Percentiles rank a stretch among this genome's conserved stretches.
Evolutionary conservation across 2,329 filamentous ascomycete species (phyloP).

Genomic region (Aspergillus luchuensis): DNA sequence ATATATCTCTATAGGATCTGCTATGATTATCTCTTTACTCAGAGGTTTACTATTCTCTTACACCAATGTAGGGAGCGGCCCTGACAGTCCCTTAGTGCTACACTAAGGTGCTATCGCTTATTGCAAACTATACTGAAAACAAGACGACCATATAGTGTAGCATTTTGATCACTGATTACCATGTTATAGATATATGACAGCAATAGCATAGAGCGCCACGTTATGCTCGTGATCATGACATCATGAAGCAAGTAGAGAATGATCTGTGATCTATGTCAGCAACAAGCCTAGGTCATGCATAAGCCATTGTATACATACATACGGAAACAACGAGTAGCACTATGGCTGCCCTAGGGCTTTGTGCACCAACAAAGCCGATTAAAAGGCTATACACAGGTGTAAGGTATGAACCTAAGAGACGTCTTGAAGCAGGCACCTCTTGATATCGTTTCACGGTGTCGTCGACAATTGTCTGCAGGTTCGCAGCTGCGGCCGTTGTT

Average conservation of each 20-base stretch:
- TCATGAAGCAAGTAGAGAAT: background rate
- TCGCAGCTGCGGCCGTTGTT: conserved; percentile 29
- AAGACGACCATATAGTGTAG: no score
- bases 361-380: conserved; percentile 25
- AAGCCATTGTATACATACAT: conserved; percentile 4
- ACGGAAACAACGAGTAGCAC: conserved; percentile 21
- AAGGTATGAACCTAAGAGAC: conserved; percentile 21
- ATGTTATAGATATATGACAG: background rate
- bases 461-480: conserved; percentile 36
- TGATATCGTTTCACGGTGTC: conserved; percentile 30
- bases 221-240: background rate
- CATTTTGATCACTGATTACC: no score
- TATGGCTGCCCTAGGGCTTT: conserved; percentile 27
- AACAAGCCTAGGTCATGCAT: background rate
- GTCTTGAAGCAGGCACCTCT: conserved; percentile 19
- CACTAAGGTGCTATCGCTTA: no score
- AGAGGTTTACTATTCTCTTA: no score
- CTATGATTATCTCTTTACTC: no score
- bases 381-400: conserved; percentile 29
- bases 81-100: no score
- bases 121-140: no score
- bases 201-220: background rate
- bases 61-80: no score
- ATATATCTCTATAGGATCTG: no score
- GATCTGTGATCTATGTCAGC: background rate